These are phyloP conservation scores for Aquilaria sinensis DNA, from an alignment of 345 rosid species.

Conservation along the genomic window DNA sequence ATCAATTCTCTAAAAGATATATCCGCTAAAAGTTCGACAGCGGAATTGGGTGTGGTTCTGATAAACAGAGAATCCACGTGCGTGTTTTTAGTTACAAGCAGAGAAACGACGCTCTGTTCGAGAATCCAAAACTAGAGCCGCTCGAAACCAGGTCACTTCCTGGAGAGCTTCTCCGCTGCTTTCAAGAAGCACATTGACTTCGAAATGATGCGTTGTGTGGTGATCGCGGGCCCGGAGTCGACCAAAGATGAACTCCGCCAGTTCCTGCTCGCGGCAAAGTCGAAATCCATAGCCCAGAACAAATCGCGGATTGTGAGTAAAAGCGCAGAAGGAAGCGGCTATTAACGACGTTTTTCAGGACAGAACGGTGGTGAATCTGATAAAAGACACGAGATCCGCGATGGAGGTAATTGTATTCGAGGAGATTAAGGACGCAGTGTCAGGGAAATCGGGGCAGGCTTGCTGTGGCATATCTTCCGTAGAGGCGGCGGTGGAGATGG, in stretches of 20 bases:
- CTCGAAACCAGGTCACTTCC: too few species aligned
- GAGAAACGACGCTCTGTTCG: not conserved
- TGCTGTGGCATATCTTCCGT: conserved; percentile 15
- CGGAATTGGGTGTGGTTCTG: conserved; percentile 10
- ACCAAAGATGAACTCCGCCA: conserved; percentile 10
- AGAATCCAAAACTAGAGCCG: too few species aligned
- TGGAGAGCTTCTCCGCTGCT: too few species aligned
- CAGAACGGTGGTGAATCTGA: conserved; percentile 1
- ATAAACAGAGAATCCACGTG: conserved; percentile 5
- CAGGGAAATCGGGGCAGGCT: not conserved
- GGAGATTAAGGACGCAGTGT: conserved; percentile 7
- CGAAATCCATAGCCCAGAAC: conserved; percentile 4
- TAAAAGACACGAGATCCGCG: conserved; percentile 5
- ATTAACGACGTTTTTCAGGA: conserved; percentile 10
- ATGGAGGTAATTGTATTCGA: conserved; percentile 12
- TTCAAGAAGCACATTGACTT: conserved; percentile 3
- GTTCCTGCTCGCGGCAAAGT: too few species aligned
- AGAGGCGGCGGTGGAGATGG: conserved; percentile 10
- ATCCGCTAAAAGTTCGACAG: not conserved
- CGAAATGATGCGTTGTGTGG: not conserved
- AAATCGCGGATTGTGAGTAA: conserved; percentile 8
- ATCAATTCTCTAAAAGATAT: not conserved
- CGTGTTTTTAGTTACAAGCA: conserved; percentile 9
- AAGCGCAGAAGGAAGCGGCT: not conserved
- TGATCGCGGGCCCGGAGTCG: conserved; percentile 6